Evolutionary conservation across 2,329 filamentous ascomycete genomes (phyloP).

Genomic region (Phialemoniopsis sp.): DNA sequence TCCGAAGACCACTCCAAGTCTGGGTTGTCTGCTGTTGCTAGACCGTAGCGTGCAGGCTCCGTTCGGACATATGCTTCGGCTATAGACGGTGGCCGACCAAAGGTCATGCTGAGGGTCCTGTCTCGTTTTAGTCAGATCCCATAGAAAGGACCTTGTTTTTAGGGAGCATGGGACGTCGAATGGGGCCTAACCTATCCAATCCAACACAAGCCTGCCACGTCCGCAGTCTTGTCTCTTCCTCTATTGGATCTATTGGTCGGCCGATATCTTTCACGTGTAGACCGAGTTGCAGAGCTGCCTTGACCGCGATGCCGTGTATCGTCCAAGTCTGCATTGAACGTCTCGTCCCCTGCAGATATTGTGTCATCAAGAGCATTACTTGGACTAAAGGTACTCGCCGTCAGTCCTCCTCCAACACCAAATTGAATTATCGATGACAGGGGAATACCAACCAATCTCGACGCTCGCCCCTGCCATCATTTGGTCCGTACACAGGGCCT

Average conservation of each 20-base stretch:
- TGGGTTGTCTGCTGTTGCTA: no score
- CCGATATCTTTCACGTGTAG: conserved; percentile 36
- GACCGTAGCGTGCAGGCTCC: no score
- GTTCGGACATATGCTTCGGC: conserved; percentile 36
- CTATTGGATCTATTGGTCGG: conserved; percentile 42
- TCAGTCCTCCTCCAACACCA: no score
- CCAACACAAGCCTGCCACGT: conserved; percentile 46
- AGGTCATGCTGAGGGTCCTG: conserved; percentile 45
- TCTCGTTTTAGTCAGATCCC: no score
- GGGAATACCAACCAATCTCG: no score
- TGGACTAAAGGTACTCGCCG: no score
- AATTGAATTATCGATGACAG: no score
- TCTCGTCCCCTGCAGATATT: conserved; percentile 50
- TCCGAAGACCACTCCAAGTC: no score
- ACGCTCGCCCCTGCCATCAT: conserved; percentile 34
- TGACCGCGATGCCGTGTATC: conserved; percentile 46
- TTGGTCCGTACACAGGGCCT: conserved; percentile 34
- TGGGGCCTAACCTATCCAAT: conserved; percentile 37
- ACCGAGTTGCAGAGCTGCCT: conserved; percentile 45
- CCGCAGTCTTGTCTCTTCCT: no score
- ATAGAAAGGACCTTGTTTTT: no score
- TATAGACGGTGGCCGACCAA: conserved; percentile 41
- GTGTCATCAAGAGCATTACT: conserved; percentile 40
- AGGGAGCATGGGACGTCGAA: no score
- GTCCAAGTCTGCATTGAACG: conserved; percentile 50